phyloP scores from a whole-genome alignment of 768 basidiomycete species.

The Tulasnella sp. region DNA sequence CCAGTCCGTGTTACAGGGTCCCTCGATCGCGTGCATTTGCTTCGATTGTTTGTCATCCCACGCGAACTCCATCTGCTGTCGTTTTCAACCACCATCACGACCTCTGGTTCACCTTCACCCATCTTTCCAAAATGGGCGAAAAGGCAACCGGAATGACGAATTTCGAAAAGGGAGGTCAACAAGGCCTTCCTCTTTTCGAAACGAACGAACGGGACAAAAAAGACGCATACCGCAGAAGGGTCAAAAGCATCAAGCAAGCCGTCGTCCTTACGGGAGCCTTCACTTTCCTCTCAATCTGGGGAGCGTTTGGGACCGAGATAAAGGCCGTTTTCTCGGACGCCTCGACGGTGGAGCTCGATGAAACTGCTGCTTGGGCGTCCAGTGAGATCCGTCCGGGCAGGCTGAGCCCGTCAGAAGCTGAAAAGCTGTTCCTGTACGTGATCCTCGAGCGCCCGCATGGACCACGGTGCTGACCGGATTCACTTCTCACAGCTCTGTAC shows the following conservation, averaged over 20 bases:
- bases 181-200: background rate
- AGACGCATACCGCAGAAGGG: background rate
- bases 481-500: slow-evolving; percentile 53
- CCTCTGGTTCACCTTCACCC: background rate
- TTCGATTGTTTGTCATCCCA: slow-evolving; percentile 16
- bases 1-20: background rate
- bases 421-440: slow-evolving; percentile 16
- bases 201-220: background rate
- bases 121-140: background rate
- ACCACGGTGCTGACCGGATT: background rate
- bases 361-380: background rate
- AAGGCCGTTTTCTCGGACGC: background rate
- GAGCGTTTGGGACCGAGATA: background rate
- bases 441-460: background rate
- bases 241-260: slow-evolving; percentile 6
- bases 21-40: background rate
- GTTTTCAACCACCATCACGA: slow-evolving; percentile 5
- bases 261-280: background rate
- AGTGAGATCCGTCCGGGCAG: background rate
- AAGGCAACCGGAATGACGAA: background rate
- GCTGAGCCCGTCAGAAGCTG: background rate
- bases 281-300: background rate
- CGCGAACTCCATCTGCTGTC: background rate
- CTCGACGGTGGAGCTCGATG: background rate
- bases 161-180: background rate